A percentile compares a stretch with the other conserved stretches of the same genome.
Evolutionary conservation across 2,329 filamentous ascomycete genomes (phyloP).

Genomic region (Peltaster fructicola): DNA sequence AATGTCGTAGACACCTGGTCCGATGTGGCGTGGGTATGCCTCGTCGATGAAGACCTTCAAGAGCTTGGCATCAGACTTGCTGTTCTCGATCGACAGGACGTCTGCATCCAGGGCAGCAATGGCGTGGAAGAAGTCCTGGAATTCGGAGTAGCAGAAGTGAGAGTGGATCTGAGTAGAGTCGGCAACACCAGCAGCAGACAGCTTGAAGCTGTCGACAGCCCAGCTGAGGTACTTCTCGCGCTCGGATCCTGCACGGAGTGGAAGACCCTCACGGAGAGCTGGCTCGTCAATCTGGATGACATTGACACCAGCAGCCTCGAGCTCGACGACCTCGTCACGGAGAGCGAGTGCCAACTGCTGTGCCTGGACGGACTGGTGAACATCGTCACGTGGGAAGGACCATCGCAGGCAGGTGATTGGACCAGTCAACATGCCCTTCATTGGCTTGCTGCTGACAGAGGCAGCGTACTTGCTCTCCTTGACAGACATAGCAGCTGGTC

Average conservation of each 20-base stretch:
- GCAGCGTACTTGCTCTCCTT: constrained; percentile 99
- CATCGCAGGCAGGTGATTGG: constrained; percentile 97
- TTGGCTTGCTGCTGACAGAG: constrained; percentile 91
- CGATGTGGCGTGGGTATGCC: constrained; percentile 94
- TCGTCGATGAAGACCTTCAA: constrained; percentile 97
- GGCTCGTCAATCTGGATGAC: constrained; percentile 99
- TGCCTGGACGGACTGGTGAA: constrained; percentile 97
- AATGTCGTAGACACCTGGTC: constrained; percentile 98
- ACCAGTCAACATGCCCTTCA: constrained; percentile 99
- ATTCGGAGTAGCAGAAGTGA: constrained; percentile 99
- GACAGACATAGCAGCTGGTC: constrained; percentile 93
- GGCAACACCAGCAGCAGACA: constrained; percentile 80
- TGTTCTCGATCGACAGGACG: constrained; percentile 99
- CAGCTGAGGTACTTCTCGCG: constrained; percentile 92
- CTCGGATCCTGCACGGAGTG: constrained; percentile 82
- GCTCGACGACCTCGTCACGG: constrained; percentile 94
- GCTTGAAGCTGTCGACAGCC: constrained; percentile 96
- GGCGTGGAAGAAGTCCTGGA: constrained; percentile 99
- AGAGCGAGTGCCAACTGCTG: constrained; percentile 97
- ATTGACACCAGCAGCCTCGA: constrained; percentile 87
- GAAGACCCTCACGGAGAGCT: constrained; percentile 96
- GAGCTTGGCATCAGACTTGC: constrained; percentile 98
- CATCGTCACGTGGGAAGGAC: constrained; percentile 99
- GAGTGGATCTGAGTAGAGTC: constrained; percentile 99
- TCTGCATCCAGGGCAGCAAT: constrained; percentile 96